phyloP scores from a whole-genome alignment of 768 basidiomycete species.

The Agaricus blazei region DNA sequence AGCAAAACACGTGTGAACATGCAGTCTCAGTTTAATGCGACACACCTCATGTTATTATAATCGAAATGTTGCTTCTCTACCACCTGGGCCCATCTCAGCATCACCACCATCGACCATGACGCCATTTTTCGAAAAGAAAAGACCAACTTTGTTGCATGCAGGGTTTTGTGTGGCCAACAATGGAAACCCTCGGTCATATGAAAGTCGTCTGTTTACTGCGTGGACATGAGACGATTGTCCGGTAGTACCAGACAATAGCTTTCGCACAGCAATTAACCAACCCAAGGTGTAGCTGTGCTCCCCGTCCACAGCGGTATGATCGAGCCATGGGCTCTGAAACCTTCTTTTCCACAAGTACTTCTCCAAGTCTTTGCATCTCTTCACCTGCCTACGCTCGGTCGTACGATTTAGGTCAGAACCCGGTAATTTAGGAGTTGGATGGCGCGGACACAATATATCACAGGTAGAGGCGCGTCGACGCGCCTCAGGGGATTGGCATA shows the following conservation, averaged over 20 bases:
- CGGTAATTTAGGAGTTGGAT: too few species aligned
- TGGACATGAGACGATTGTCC: not conserved
- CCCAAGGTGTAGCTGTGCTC: not conserved
- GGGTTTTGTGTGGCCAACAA: not conserved
- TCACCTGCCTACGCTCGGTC: too few species aligned
- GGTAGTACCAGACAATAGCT: not conserved
- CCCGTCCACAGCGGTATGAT: not conserved
- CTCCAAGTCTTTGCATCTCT: not conserved
- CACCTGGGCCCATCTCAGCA: not conserved
- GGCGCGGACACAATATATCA: not conserved
- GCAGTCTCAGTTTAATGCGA: not conserved
- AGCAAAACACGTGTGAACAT: constrained; percentile 4
- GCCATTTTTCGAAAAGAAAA: not conserved
- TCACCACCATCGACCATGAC: not conserved
- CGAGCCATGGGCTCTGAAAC: constrained; percentile 3
- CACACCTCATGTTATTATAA: constrained; percentile 7
- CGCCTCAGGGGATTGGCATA: not conserved
- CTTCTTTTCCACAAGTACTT: not conserved
- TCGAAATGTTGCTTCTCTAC: not conserved
- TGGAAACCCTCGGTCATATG: not conserved
- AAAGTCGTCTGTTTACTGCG: constrained; percentile 1
- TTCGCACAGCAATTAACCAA: not conserved
- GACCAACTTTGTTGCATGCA: not conserved
- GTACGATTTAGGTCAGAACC: too few species aligned
- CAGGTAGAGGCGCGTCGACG: too few species aligned